Percentiles rank a stretch among this genome's conserved stretches.
Conservation (phyloP, 306 rosid genomes). For the Quercus agrifolia region DNA sequence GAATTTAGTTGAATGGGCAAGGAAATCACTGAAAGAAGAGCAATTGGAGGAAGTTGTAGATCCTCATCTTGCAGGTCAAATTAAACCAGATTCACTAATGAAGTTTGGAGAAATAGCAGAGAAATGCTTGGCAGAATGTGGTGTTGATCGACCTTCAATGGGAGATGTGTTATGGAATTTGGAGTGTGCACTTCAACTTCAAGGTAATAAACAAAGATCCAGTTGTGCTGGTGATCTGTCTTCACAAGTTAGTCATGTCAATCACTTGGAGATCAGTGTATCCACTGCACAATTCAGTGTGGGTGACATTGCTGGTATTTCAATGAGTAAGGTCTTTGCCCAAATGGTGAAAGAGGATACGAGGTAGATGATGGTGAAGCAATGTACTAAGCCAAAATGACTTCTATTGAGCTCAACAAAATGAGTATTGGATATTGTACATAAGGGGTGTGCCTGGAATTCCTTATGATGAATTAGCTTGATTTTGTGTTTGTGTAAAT, state of each 20-base stretch:
- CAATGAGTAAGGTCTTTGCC: slow-evolving; percentile 72
- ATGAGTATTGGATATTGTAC: neutral
- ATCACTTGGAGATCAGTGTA: slow-evolving; percentile 28
- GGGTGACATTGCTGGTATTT: slow-evolving; percentile 48
- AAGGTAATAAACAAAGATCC: slow-evolving; percentile 25
- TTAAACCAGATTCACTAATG: slow-evolving; percentile 35
- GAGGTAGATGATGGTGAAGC: slow-evolving; percentile 27
- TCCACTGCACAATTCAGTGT: slow-evolving; percentile 30
- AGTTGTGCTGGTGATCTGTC: slow-evolving; percentile 6
- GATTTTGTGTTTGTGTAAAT: neutral
- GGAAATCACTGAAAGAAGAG: slow-evolving; percentile 27
- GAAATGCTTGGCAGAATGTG: slow-evolving; percentile 56
- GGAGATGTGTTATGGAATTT: slow-evolving; percentile 74
- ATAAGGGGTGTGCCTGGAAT: neutral
- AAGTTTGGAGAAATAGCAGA: slow-evolving; percentile 43
- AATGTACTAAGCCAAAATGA: neutral
- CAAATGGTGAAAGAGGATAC: slow-evolving; percentile 64
- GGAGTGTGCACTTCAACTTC: slow-evolving; percentile 54
- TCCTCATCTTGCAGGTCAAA: slow-evolving; percentile 31
- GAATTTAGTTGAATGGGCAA: slow-evolving; percentile 56
- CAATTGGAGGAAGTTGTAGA: slow-evolving; percentile 44
- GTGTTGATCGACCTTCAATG: slow-evolving; percentile 55
- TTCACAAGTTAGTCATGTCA: slow-evolving; percentile 10
- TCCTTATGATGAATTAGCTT: neutral
- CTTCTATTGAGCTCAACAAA: no score